Conservation (phyloP, 306 rosid species). For the Boehmeria nivea region DNA sequence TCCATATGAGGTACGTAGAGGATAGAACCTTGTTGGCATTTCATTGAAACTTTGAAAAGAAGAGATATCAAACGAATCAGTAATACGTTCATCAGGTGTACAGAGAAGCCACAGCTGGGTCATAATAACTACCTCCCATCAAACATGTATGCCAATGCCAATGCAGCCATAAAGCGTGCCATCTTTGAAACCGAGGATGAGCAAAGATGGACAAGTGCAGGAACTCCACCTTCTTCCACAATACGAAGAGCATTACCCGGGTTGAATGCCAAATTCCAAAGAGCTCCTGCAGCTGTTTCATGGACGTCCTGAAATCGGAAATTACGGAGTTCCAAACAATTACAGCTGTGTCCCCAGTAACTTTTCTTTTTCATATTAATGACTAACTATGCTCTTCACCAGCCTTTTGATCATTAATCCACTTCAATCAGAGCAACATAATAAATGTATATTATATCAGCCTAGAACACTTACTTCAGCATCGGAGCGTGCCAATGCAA, state of each 20-base stretch:
- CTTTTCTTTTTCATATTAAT: no score
- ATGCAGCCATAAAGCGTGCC: slow-evolving; percentile 99
- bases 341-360: no score
- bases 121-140: slow-evolving; percentile 74
- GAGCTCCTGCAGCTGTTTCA: slow-evolving; percentile 99
- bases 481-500: slow-evolving; percentile 89
- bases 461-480: slow-evolving; percentile 61
- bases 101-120: neutral
- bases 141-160: slow-evolving; percentile 99
- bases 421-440: no score
- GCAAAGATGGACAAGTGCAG: slow-evolving; percentile 91
- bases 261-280: slow-evolving; percentile 99
- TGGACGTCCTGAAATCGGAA: slow-evolving; percentile 90
- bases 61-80: slow-evolving; percentile 6
- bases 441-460: no score
- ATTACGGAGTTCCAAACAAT: neutral
- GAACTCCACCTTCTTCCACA: slow-evolving; percentile 98
- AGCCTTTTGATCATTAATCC: no score
- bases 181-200: slow-evolving; percentile 89
- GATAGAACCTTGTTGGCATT: neutral
- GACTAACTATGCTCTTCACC: no score
- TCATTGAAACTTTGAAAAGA: slow-evolving; percentile 1
- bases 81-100: neutral
- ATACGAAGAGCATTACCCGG: slow-evolving; percentile 93
- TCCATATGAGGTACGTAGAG: slow-evolving; percentile 5